phyloP scores from a whole-genome alignment of 805 yeast species.

The Suhomyces xylopsoci region DNA sequence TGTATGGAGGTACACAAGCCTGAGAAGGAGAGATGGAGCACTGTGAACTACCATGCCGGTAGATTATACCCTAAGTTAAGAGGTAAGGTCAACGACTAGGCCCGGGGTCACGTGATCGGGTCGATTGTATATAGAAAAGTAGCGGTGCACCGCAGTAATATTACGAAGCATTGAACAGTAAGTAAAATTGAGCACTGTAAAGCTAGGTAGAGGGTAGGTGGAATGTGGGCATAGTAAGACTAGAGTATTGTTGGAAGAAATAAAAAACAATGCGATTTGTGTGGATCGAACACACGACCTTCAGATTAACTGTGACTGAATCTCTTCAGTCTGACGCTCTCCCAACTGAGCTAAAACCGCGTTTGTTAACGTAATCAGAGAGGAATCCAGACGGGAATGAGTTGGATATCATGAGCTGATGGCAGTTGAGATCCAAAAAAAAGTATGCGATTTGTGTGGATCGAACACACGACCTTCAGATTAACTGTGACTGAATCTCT shows the following conservation, averaged over 20 bases:
- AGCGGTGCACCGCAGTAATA: neutral
- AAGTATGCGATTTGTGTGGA: constrained; percentile 68
- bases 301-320: constrained; percentile 46
- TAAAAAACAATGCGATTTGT: constrained; percentile 23
- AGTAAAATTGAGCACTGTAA: neutral
- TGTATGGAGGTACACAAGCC: constrained; percentile 60
- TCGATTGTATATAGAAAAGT: neutral
- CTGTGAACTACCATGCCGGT: constrained; percentile 55
- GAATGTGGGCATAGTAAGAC: neutral
- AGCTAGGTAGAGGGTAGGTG: neutral
- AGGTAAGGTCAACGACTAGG: constrained; percentile 38
- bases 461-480: constrained; percentile 90
- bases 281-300: constrained; percentile 63
- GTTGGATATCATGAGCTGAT: neutral
- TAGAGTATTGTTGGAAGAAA: neutral
- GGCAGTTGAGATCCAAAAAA: constrained; percentile 10
- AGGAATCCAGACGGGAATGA: neutral
- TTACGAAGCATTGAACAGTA: neutral
- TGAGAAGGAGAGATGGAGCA: constrained; percentile 39
- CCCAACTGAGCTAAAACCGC: constrained; percentile 41
- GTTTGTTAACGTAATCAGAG: neutral
- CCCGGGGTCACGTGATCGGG: neutral
- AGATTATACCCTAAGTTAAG: constrained; percentile 56
- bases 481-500: constrained; percentile 32
- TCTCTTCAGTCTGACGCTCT: constrained; percentile 38